Base-by-base conservation (phyloP, 2,329 filamentous ascomycete species). In the Sclerotinia borealis region DNA sequence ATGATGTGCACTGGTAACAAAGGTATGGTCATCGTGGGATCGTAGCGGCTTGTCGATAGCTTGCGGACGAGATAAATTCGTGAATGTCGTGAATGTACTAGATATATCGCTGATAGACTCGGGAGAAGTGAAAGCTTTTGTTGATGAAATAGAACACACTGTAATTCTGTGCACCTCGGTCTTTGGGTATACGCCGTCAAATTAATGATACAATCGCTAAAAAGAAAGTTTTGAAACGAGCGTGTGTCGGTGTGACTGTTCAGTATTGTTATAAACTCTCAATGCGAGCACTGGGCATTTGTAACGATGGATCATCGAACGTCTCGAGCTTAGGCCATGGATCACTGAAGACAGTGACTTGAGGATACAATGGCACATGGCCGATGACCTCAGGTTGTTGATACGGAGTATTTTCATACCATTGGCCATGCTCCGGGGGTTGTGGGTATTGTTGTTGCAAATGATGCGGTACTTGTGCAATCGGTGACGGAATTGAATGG, bases 251-350 rank as follows among this genome's bases (percentile, higher is more conserved):
- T 48, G 25, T 31, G 45, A 50, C 27, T 49, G 10, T 51, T 43
- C 45, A 34, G 10, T 34, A 11, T 41, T 27, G 45, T 78, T 75
- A 86, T 76, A 87, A 77, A 65, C 76, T 81, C 68, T 84, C 82
- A 66, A 87, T 80, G 58, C 84, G 77, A 48, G 79, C 81, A 70
- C 83, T 85, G 13, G 84, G 85, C 74, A 87, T 78, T 73, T 85
- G 83, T 76, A 86, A 80, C 11, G 80, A 78, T 25, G 81, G 78
- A 66, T 86, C 83, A 47, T 83, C 83, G 63, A 79, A 85, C 1
- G 67, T 56, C 68, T 86, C 84, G 29, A 83, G 75, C 76, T 87
- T 86, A 48, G 79, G 77, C 79, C 83, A 87, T 1, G 81, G 74
- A 67, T 83, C 81, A 67, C 81, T 82, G 19, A 82, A 76, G n/a